A percentile compares a stretch with the other conserved stretches of the same genome.
Evolutionary conservation across 106 monocot genomes (phyloP).

Genomic region (Allium cepa): DNA sequence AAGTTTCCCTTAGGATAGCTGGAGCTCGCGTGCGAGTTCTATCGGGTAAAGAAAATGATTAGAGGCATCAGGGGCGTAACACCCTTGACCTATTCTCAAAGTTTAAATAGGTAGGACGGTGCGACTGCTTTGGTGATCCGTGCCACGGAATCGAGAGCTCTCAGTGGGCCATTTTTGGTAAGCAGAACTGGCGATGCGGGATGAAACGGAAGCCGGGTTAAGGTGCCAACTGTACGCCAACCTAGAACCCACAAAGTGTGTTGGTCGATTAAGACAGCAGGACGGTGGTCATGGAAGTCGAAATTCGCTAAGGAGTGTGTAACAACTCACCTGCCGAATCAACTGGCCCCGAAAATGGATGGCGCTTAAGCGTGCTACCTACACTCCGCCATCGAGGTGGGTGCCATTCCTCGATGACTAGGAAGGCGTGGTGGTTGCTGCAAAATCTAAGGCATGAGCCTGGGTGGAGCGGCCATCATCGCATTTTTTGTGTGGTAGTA

Average conservation of each 20-base stretch:
- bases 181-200: conserved; percentile 14
- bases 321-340: conserved; percentile 22
- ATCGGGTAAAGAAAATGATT: conserved; percentile 11
- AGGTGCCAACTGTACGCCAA: conserved; percentile 13
- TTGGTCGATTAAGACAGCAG: conserved; percentile 11
- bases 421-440: conserved; percentile 11
- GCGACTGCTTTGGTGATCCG: conserved; percentile 1
- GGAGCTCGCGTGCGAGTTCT: conserved; percentile 9
- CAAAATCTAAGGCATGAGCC: conserved; percentile 21
- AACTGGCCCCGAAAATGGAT: conserved; percentile 47
- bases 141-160: conserved; percentile 11
- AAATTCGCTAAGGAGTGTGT: conserved; percentile 16
- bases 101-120: conserved; percentile 12
- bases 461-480: conserved; percentile 22
- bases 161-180: conserved; percentile 19
- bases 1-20: conserved; percentile 29
- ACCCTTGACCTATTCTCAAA: conserved; percentile 13
- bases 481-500: conserved; percentile 44
- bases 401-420: conserved; percentile 9
- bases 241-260: conserved; percentile 25
- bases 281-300: conserved; percentile 16
- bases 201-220: conserved; percentile 9
- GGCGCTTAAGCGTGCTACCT: conserved; percentile 17
- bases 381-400: conserved; percentile 23
- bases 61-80: conserved; percentile 4